Evolutionary conservation across 2,329 filamentous ascomycete genomes (phyloP).

Genomic region (Nannizzia gypsea): DNA sequence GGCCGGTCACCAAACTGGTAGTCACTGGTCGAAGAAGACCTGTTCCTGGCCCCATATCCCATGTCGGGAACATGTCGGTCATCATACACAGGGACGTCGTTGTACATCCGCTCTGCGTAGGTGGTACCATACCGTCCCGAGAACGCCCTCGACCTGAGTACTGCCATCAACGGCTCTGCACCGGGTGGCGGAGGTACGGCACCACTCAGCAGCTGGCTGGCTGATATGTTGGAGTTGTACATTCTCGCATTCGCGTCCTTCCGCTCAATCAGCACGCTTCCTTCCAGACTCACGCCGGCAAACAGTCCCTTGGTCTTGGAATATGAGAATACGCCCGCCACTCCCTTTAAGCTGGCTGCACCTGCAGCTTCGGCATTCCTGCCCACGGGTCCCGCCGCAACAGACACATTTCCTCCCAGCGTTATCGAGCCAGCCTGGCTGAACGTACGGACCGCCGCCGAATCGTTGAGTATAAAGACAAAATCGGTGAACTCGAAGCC

Average conservation of each 20-base stretch:
- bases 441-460: conserved; percentile 80
- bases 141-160: conserved; percentile 78
- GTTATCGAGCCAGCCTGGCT: conserved; percentile 85
- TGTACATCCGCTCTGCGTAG: conserved; percentile 65
- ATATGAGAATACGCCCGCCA: conserved; percentile 91
- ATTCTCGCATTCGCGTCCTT: conserved; percentile 96
- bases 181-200: conserved; percentile 65
- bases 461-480: conserved; percentile 95
- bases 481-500: conserved; percentile 51
- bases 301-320: conserved; percentile 97
- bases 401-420: conserved; percentile 87
- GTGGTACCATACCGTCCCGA: conserved; percentile 46
- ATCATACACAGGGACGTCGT: conserved; percentile 83
- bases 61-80: conserved; percentile 62
- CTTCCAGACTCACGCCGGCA: conserved; percentile 87
- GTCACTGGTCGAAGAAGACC: conserved; percentile 40
- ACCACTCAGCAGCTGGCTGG: conserved; percentile 69
- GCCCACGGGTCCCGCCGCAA: conserved; percentile 86
- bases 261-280: conserved; percentile 82
- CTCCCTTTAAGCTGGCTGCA: conserved; percentile 76
- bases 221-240: conserved; percentile 72
- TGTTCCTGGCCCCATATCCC: conserved; percentile 62
- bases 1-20: conserved; percentile 46
- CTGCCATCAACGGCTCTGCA: conserved; percentile 69
- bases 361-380: conserved; percentile 93